Base-by-base conservation (phyloP, 371 early-diverging fungal genomes). In the Rhizopus sp. region DNA sequence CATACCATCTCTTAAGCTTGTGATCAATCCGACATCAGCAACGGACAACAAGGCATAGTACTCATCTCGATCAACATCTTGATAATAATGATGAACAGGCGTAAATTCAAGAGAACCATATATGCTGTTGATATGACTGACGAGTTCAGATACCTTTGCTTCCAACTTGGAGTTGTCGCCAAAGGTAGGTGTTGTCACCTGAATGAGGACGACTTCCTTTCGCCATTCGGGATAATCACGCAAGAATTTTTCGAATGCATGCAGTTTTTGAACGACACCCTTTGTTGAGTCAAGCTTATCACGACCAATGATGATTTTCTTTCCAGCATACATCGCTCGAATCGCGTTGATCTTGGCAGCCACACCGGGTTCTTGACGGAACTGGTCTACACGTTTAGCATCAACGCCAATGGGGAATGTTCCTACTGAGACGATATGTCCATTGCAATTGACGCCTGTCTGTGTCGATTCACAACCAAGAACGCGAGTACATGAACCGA, bases 231-330 rank as follows among this genome's bases (percentile, higher is more conserved):
- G 96, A 68, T 98, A 87, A 53, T 88, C 79, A 37, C 84, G 78
- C 45, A 99, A 75, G 63, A 99, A 97, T 34, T 91, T 85, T 68
- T 99, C 97, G 53, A 97, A 88, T 5, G 97, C 99, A 66, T 93
- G 91, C 59, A 99, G 76, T 76, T 97, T 75, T 68, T 99, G 98
- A 10, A 99, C 99, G 30, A 99, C 99, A 50, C 99, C 99, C 78
- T 99, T 99, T 78, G 99, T 99, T 70, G 99, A 99, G 75, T 99
- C 99, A 49, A 99, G 84, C 50, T 99, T 88, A 70, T 99, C 99
- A 6, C 99, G 98, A 31, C 99, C 99, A 6, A 99, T 94, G 62
- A 97, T 88, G 55, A 99, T 92, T 58, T 88, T 90, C 66, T 97
- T 99, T 12, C 85, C 95, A 33, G 86, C 81, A 64, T 96, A 99